These are phyloP conservation scores for Cutaneotrichosporon spelunceum DNA, from an alignment of 1,284 basidiomycete genomes.

Conservation along the genomic window DNA sequence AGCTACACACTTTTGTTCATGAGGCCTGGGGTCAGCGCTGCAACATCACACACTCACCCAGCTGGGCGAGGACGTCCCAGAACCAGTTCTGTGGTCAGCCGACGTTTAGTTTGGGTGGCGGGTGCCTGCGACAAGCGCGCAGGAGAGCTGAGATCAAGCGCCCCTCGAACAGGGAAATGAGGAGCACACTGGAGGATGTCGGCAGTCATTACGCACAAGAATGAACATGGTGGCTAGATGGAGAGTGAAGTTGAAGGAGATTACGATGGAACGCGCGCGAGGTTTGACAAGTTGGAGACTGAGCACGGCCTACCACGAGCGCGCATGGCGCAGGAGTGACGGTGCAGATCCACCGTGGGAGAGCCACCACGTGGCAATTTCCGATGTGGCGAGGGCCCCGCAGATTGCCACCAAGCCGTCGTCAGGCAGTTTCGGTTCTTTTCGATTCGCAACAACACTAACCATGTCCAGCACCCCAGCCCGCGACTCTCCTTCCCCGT, in stretches of 20 bases:
- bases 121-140: neutral
- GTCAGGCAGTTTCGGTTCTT: neutral
- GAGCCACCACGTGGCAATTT: neutral
- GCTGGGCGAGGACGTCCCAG: slow-evolving; percentile 85
- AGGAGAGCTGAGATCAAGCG: too few species aligned
- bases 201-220: slow-evolving; percentile 55
- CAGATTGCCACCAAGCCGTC: neutral
- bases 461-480: neutral
- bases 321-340: neutral
- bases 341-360: slow-evolving; percentile 7
- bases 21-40: slow-evolving; percentile 61
- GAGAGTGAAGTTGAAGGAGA: neutral
- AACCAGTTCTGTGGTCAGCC: slow-evolving; percentile 67
- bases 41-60: slow-evolving; percentile 60
- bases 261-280: neutral
- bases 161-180: neutral
- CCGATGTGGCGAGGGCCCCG: neutral
- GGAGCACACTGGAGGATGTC: too few species aligned
- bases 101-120: neutral
- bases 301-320: neutral
- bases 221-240: slow-evolving; percentile 64
- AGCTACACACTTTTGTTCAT: slow-evolving; percentile 77
- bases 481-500: slow-evolving; percentile 18
- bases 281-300: neutral
- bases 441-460: neutral